Evolutionary conservation across 768 basidiomycete genomes (phyloP), one percentile per base, ranked within the genome.

Genomic region (Amanita exitialis): DNA sequence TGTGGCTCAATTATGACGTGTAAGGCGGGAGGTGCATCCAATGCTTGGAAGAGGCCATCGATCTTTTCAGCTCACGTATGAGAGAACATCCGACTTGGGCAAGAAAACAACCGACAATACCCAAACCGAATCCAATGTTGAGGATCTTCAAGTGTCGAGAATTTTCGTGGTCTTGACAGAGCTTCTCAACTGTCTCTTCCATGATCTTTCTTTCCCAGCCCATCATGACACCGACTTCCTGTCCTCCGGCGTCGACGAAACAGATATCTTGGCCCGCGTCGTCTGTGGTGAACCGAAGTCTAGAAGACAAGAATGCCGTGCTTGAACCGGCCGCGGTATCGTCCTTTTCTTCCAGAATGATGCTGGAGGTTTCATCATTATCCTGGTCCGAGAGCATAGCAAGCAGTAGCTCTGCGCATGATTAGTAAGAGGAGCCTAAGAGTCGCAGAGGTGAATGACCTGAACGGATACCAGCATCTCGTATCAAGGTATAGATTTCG

Each of bases 191-290:
- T 4, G 93, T 95, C 59, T 80, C 75, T 53, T 72, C 64, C 96
- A 98, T 98, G 59, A 98, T 90, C 6, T 68, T 75, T 41, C 69
- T 67, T 65, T 99, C 96, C 96, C 96, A 99, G 1, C 93, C 91
- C 96, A 99, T 99, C 96, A 99, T 99, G 4, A 99, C 95, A 10
- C 92, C 91, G n/a, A 94, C 78, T 53, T 92, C 86, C 56, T 85
- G 83, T 25, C 80, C 80, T 12, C 72, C 76, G 2, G 76, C 70
- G 53, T 75, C 67, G 47, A 90, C 61, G 46, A 89, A 66, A 54
- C 93, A 96, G 18, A 96, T 78, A 45, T 91, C 86, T 64, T 93
- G 90, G 1, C 87, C 90, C 32, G 76, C 64, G 28, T 75, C 69
- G 61, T 95, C 92, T 30, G 66, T 72, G 8, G 72, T 76, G 65